Percentiles rank a stretch among this genome's conserved stretches.
Evolutionary conservation across 441 rosid species (phyloP).

Genomic region (Hura crepitans): DNA sequence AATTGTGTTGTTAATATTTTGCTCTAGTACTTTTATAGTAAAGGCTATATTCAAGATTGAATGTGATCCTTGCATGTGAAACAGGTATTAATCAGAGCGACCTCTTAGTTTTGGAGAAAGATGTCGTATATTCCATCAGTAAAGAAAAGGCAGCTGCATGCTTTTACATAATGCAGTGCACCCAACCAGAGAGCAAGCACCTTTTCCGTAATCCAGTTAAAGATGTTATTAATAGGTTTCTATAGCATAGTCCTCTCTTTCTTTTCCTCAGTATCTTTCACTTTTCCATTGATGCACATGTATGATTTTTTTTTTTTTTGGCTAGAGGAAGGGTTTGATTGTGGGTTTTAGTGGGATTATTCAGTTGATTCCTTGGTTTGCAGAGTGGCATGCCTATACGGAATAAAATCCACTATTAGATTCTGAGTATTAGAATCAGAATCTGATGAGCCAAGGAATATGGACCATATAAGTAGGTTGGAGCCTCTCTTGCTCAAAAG

Average conservation of each 20-base stretch:
- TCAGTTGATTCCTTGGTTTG: not conserved
- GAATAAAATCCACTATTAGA: not conserved
- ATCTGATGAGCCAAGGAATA: not conserved
- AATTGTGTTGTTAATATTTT: not conserved
- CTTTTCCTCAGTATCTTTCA: not conserved
- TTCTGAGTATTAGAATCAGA: not conserved
- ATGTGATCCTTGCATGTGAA: slow-evolving; percentile 20
- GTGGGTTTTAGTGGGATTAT: not conserved
- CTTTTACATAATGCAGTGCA: slow-evolving; percentile 73
- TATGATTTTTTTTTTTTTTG: slow-evolving; percentile 1
- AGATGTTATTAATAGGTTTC: slow-evolving; percentile 55
- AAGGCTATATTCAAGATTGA: slow-evolving; percentile 11
- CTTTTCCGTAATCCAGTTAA: slow-evolving; percentile 35
- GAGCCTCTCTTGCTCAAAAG: too few species aligned
- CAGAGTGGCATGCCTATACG: not conserved
- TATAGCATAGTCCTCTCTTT: slow-evolving; percentile 9
- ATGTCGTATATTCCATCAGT: slow-evolving; percentile 51
- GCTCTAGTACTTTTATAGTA: not conserved
- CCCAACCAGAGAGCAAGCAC: slow-evolving; percentile 28
- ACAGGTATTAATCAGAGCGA: slow-evolving; percentile 52
- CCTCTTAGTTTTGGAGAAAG: slow-evolving; percentile 57
- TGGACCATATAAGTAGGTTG: not conserved
- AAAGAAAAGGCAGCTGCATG: slow-evolving; percentile 56
- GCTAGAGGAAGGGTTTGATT: not conserved
- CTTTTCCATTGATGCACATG: not conserved